Evolutionary conservation across 352 stramenopile species (phyloP).

Genomic region (Labyrinthula sp.): DNA sequence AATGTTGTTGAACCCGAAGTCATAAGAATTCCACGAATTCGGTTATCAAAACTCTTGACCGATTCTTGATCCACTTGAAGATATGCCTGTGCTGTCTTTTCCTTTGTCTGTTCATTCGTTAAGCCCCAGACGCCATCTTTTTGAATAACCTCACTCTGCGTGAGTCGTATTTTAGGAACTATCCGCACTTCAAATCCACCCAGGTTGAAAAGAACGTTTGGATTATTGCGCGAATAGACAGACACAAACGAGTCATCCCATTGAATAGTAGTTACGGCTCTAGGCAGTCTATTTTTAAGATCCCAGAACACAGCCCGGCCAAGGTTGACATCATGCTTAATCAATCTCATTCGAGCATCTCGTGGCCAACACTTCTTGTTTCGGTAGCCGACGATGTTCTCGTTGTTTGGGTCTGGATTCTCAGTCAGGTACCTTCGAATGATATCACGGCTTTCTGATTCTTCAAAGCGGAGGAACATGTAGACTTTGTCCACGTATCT

Average conservation of each 20-base stretch:
- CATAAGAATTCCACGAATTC: slow-evolving; percentile 97
- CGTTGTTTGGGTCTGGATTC: slow-evolving; percentile 98
- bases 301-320: slow-evolving; percentile 97
- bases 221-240: slow-evolving; percentile 98
- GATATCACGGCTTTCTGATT: slow-evolving; percentile 87
- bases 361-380: slow-evolving; percentile 99
- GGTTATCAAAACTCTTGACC: slow-evolving; percentile 90
- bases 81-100: slow-evolving; percentile 93
- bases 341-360: slow-evolving; percentile 93
- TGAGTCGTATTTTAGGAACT: slow-evolving; percentile 65
- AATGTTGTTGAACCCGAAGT: slow-evolving; percentile 96
- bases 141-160: slow-evolving; percentile 67
- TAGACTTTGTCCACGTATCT: slow-evolving; percentile 98
- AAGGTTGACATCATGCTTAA: slow-evolving; percentile 99
- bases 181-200: slow-evolving; percentile 92
- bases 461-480: slow-evolving; percentile 94
- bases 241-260: slow-evolving; percentile 98
- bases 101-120: slow-evolving; percentile 97
- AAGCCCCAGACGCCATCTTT: slow-evolving; percentile 98
- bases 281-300: slow-evolving; percentile 95
- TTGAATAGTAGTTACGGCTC: slow-evolving; percentile 92
- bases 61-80: slow-evolving; percentile 81
- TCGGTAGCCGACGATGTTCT: slow-evolving; percentile 98
- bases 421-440: slow-evolving; percentile 98
- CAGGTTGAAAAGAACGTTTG: slow-evolving; percentile 99